Evolutionary conservation across 768 basidiomycete species (phyloP).

Genomic region (Russula compacta): DNA sequence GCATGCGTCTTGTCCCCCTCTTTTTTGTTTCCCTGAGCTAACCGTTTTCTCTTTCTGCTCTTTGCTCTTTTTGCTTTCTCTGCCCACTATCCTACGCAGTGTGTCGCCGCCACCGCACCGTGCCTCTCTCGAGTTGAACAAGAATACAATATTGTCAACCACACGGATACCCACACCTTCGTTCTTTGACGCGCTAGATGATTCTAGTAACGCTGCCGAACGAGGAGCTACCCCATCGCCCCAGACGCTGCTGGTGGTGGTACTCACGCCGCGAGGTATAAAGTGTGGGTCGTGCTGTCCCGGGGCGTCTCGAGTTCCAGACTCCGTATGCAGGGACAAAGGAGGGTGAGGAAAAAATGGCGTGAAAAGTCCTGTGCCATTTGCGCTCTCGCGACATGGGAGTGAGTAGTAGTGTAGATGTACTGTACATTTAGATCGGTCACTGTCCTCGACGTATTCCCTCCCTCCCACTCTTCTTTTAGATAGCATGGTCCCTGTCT

Average conservation of each 20-base stretch:
- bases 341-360: slow-evolving; percentile 21
- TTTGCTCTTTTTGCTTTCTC: no score
- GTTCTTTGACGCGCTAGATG: background rate
- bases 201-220: background rate
- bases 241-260: no score
- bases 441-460: no score
- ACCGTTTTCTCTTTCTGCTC: background rate
- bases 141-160: slow-evolving; percentile 5
- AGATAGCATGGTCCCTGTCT: no score
- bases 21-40: no score
- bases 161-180: background rate
- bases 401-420: background rate
- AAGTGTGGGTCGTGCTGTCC: slow-evolving; percentile 21
- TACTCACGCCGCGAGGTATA: slow-evolving; percentile 5
- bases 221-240: no score
- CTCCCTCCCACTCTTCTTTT: no score
- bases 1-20: background rate
- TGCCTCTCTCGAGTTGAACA: background rate
- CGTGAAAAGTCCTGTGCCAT: slow-evolving; percentile 19
- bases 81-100: no score
- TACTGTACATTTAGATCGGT: no score
- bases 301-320: slow-evolving; percentile 20
- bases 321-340: slow-evolving; percentile 1
- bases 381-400: slow-evolving; percentile 7
- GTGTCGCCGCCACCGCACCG: background rate